phyloP scores from a whole-genome alignment of 768 basidiomycete species.

The Serendipita indica region DNA sequence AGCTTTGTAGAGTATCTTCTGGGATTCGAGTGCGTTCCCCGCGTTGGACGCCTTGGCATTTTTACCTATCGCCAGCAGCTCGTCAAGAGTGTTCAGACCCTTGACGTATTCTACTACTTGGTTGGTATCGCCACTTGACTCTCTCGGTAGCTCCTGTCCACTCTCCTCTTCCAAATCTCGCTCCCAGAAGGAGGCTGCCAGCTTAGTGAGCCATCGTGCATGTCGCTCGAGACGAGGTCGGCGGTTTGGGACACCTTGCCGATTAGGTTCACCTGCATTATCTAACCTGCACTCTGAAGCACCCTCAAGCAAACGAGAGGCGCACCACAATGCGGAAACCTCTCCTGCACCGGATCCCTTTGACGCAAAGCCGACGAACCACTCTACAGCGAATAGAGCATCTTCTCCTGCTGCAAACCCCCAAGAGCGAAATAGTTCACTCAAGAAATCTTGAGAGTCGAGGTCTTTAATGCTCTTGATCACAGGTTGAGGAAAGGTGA shows the following conservation, averaged over 20 bases:
- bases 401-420: constrained; percentile 55
- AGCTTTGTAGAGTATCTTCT: constrained; percentile 52
- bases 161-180: constrained; percentile 23
- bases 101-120: constrained; percentile 44
- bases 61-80: constrained; percentile 24
- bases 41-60: constrained; percentile 18
- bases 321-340: constrained; percentile 74
- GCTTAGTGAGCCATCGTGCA: constrained; percentile 44
- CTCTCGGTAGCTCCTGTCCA: constrained; percentile 17
- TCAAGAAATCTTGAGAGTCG: constrained; percentile 39
- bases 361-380: constrained; percentile 49
- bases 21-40: constrained; percentile 20
- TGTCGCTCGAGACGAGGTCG: constrained; percentile 39
- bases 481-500: constrained; percentile 44
- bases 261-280: constrained; percentile 16
- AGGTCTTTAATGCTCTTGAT: constrained; percentile 42
- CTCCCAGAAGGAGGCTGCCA: constrained; percentile 62
- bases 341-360: constrained; percentile 31
- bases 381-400: constrained; percentile 66
- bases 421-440: constrained; percentile 56
- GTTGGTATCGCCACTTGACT: constrained; percentile 25
- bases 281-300: constrained; percentile 35
- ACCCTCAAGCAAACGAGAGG: constrained; percentile 62
- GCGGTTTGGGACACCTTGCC: constrained; percentile 2
- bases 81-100: constrained; percentile 49